Conservation (phyloP, 75 land plant genomes). For the Pseudotsuga menziesii region DNA sequence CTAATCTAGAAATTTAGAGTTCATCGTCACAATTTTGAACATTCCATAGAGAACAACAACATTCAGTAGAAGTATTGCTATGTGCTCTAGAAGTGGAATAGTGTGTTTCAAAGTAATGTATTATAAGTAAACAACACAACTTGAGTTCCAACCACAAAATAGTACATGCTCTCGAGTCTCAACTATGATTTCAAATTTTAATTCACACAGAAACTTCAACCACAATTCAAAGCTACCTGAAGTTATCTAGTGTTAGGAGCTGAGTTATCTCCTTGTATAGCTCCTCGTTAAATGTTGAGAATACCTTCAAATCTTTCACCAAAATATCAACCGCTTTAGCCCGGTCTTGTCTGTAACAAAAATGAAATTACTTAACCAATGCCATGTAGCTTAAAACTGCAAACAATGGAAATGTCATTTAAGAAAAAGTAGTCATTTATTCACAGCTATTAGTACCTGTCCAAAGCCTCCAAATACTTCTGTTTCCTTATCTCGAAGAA, state of each 20-base stretch:
- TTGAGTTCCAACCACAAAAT: neutral
- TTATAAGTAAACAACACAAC: neutral
- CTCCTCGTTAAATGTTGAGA: constrained; percentile 77
- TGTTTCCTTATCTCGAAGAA: constrained; percentile 65
- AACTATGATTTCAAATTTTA: neutral
- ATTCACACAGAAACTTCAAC: neutral
- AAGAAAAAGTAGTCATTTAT: neutral
- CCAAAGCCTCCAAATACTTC: constrained; percentile 61
- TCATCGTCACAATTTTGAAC: no score
- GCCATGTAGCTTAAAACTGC: neutral
- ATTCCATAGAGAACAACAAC: no score
- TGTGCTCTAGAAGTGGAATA: neutral
- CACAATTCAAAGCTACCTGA: constrained; percentile 37
- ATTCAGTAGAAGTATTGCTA: no score
- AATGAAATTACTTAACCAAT: neutral
- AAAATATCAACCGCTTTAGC: constrained; percentile 82
- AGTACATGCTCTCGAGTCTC: neutral
- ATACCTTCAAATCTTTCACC: constrained; percentile 74
- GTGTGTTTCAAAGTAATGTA: neutral
- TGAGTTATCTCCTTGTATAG: constrained; percentile 80
- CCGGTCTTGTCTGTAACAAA: constrained; percentile 51
- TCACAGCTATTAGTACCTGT: constrained; percentile 27
- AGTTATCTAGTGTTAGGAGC: constrained; percentile 69
- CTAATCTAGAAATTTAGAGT: no score
- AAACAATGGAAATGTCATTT: neutral